Percentiles rank a stretch among this genome's conserved stretches.
Evolutionary conservation across 257 asterid species (phyloP).

Genomic region (Solanum dulcamara): DNA sequence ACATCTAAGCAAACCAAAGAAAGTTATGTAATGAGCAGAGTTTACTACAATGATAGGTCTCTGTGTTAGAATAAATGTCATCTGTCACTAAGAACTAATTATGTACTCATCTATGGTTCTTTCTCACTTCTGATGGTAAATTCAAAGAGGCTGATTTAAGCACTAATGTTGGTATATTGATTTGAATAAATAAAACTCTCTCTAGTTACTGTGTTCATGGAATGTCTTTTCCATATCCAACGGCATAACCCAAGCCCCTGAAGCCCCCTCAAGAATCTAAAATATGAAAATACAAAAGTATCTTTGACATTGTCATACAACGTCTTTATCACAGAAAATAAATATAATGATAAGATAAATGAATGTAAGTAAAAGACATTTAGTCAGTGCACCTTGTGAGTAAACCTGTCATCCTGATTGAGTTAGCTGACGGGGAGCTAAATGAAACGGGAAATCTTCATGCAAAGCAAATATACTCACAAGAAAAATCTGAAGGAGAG

Average conservation of each 20-base stretch:
- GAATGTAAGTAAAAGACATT: neutral
- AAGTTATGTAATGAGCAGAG: neutral
- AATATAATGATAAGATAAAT: neutral
- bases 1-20: neutral
- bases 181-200: neutral
- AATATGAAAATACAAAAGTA: neutral
- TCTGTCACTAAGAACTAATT: neutral
- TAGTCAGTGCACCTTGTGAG: neutral
- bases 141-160: neutral
- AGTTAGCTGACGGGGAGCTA: neutral
- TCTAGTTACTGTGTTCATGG: neutral
- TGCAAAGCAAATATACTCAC: neutral
- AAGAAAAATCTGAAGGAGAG: neutral
- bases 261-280: neutral
- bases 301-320: neutral
- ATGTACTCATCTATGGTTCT: neutral
- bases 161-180: neutral
- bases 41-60: neutral
- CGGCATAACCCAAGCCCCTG: neutral
- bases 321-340: neutral
- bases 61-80: neutral
- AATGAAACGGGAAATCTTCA: neutral
- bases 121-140: neutral
- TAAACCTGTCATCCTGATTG: neutral
- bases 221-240: neutral